A percentile compares a stretch with the other conserved stretches of the same genome.
Conservation (phyloP, 1,284 basidiomycete genomes). For the Bjerkandera adusta region DNA sequence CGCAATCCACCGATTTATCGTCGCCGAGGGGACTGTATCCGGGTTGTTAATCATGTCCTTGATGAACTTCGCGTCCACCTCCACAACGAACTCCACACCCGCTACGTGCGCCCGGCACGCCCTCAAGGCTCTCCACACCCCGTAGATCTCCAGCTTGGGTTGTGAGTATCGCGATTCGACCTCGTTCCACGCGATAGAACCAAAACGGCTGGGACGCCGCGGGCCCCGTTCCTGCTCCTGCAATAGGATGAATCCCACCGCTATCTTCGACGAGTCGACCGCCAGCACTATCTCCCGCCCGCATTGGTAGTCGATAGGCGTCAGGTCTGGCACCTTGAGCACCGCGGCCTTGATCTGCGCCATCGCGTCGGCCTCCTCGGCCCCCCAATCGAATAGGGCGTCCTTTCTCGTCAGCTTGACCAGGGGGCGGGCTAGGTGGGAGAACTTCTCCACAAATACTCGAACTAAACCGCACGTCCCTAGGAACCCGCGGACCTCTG, state of each 20-base stretch:
- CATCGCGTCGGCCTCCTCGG: constrained; percentile 23
- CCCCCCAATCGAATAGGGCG: constrained; percentile 20
- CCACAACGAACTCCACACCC: constrained; percentile 31
- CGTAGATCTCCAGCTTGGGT: constrained; percentile 37
- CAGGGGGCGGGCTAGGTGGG: constrained; percentile 24
- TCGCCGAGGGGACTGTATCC: constrained; percentile 30
- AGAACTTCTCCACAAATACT: constrained; percentile 30
- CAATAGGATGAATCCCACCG: constrained; percentile 32
- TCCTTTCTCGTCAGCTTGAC: constrained; percentile 25
- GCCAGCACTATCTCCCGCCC: constrained; percentile 24
- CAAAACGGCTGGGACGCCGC: constrained; percentile 27
- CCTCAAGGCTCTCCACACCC: constrained; percentile 32
- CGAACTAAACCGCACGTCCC: constrained; percentile 21
- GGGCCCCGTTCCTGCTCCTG: constrained; percentile 25
- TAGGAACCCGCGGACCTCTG: constrained; percentile 28
- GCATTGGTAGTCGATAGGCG: constrained; percentile 28
- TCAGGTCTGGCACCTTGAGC: constrained; percentile 26
- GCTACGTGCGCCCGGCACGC: constrained; percentile 28
- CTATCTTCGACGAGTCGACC: constrained; percentile 32
- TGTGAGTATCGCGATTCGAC: constrained; percentile 34
- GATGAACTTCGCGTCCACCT: constrained; percentile 35
- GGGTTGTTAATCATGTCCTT: constrained; percentile 34
- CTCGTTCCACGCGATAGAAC: constrained; percentile 32
- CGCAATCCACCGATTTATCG: constrained; percentile 34
- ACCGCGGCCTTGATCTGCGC: constrained; percentile 26